Base-by-base conservation (phyloP, 2,329 filamentous ascomycete genomes). In the Microdochium paspali region DNA sequence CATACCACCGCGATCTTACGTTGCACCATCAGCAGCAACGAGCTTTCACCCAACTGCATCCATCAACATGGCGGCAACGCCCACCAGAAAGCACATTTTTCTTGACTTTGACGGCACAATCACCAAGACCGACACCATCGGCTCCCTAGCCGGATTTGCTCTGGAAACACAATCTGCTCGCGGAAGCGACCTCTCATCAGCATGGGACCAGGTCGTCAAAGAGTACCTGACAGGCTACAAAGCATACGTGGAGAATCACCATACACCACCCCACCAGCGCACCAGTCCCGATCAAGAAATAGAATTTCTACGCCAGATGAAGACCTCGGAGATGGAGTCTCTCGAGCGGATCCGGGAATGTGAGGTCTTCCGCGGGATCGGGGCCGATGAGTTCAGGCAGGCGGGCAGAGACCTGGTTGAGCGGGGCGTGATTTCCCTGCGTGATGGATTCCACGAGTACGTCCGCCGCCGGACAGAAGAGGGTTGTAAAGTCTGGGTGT, bases 31-130 rank as follows among this genome's bases (percentile, higher is more conserved):
- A n/a, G n/a, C 31, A 35, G 31, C 10, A 35, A 35, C 10, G 18
- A 15, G 18, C 31, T 12, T 9, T 12, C 31, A 35, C 10, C 10
- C n/a, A n/a, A 6, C n/a, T 6, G 31, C 31, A n/a, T 9, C 31
- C 6, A n/a, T 5, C 35, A 40, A 15, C 35, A 40, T 12, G 6
- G 15, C 18, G n/a, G 26, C 47, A 45, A 15, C 30, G 30, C 5
- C 31, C 44, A 44, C 45, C 39, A 51, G 24, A 9, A 64, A 73
- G 68, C 66, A 67, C 51, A 63, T 81, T 35, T 58, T 80, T 30
- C 66, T 81, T 20, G 77, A 81, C 56, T 81, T 81, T 58, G 77
- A 81, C 60, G 74, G 75, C 50, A 81, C 77, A 15, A 78, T 81
- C 53, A 80, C 77, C 18, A 61, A 65, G 12, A 50, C 67, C 25